Evolutionary conservation across 2,329 filamentous ascomycete species (phyloP), one percentile per base, ranked within the genome.

Genomic region (Fusarium clavum): DNA sequence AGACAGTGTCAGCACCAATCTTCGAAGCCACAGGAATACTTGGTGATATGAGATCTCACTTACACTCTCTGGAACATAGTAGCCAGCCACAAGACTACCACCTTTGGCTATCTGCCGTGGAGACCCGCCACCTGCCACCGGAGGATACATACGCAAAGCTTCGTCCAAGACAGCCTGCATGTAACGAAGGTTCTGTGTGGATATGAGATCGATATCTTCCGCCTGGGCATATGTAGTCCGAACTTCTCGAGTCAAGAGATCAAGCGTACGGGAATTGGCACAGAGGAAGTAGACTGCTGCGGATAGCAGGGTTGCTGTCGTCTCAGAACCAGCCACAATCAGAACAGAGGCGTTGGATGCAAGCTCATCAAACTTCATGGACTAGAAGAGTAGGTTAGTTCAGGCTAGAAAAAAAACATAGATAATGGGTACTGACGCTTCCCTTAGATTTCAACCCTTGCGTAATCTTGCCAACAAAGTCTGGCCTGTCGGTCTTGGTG

Each of bases 321-420:
- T 68, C 32, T 68, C 65, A 24, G 57, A 66, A 13, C 61, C 65
- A 8, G 65, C 65, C 20, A 62, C 57, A 3, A 68, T 61, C 3
- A 68, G 27, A 6, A 59, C 61, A 20, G 62, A 48, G n/a, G 65
- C 64, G 18, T 68, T 68, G 2, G 57, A 62, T 4, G 61, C 40
- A 46, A 68, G 64, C 45, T 68, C 65, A 1, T 38, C 44, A 5
- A 68, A 62, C 4, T 51, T 18, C 12, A 51, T 51, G 8, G 20
- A 34, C 47, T 51, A 18, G 8, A 38, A 10, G 0, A n/a, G 3
- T 12, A 1, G 1, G 22, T 51, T 3, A 51, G 30, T 4, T 7
- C 1, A 11, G 7, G 11, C 11, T 6, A 4, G 0, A 14, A 4
- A 9, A 7, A 25, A 8, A 12, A n/a, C n/a, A n/a, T n/a, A n/a